Base-by-base conservation (phyloP, 805 yeast species). In the Dipodascopsis uninucleata region DNA sequence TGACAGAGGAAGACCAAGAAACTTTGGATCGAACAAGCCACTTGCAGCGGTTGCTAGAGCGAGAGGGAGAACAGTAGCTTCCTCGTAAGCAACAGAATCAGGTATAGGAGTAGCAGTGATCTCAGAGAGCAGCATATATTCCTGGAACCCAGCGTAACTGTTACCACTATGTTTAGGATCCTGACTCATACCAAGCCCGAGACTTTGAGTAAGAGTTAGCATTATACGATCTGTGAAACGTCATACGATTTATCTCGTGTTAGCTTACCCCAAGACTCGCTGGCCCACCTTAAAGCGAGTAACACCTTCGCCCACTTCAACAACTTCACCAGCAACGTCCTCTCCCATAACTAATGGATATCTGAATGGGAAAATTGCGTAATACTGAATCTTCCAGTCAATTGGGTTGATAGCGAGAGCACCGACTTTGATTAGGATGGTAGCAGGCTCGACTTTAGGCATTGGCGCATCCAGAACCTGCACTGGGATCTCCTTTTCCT, bases 301-400 rank as follows among this genome's bases (percentile, higher is more conserved):
- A 12, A 50, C 58, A 10, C 40, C 33, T 25, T 54, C 20, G 9
- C 61, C 61, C 10, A 51, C 57, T 25, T 33, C 49, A n/a, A 42
- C 58, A 20, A 58, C 53, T 8, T 31, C 35, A 7, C 61, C 61
- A 2, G 60, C 53, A 14, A 45, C 51, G 28, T 58, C 61, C 28
- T 39, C 40, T 8, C 62, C 61, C 9, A 46, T 18, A n/a, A 39
- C 42, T 12, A 35, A 33, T 18, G 53, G 53, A 18, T 20, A 45
- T 18, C 39, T 5, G 33, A 20, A 29, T 29, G 22, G 5, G 6
- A 17, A 16, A 24, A 28, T 28, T 17, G 37, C 48, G 9, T n/a
- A n/a, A 17, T 31, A 39, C 2, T 17, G 31, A 14, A 21, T 28
- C 34, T 45, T 39, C 39, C 50, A 47, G 31, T 58, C 61, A 21